Percentiles rank a stretch among this genome's conserved stretches.
These are phyloP conservation scores for Hortiboletus campestris DNA, from an alignment of 768 basidiomycete genomes.

Conservation along the genomic window DNA sequence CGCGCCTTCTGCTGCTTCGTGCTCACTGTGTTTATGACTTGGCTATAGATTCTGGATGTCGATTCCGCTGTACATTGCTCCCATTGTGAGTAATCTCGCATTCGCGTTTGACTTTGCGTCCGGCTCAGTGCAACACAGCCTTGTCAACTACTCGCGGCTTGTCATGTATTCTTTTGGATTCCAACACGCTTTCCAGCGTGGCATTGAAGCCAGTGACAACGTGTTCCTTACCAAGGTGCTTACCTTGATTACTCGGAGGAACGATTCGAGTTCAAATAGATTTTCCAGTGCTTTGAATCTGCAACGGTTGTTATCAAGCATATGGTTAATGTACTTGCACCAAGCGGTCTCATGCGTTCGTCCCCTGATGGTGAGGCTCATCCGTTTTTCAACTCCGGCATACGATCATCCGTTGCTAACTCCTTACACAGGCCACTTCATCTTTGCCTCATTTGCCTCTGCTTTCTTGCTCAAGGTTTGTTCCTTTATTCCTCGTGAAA, in stretches of 20 bases:
- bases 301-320: constrained; percentile 65
- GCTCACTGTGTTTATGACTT: not conserved
- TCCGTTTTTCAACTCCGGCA: not conserved
- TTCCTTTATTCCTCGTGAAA: not conserved
- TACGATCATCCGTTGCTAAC: not conserved
- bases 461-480: constrained; percentile 78
- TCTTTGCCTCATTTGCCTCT: constrained; percentile 78
- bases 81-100: constrained; percentile 61
- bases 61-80: constrained; percentile 62
- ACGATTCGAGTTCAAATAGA: not conserved
- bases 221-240: constrained; percentile 66
- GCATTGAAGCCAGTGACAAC: constrained; percentile 58
- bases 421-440: constrained; percentile 56
- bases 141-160: constrained; percentile 72
- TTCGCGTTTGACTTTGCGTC: not conserved
- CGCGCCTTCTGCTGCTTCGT: too few species aligned
- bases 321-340: constrained; percentile 63
- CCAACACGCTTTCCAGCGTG: constrained; percentile 76
- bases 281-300: constrained; percentile 56
- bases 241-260: not conserved
- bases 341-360: constrained; percentile 74
- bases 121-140: constrained; percentile 39
- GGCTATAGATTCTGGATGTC: constrained; percentile 51
- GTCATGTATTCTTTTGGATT: constrained; percentile 89
- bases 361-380: constrained; percentile 64